These are phyloP conservation scores for Fusarium mundagurra DNA, from an alignment of 2,329 filamentous ascomycete genomes.

Conservation along the genomic window DNA sequence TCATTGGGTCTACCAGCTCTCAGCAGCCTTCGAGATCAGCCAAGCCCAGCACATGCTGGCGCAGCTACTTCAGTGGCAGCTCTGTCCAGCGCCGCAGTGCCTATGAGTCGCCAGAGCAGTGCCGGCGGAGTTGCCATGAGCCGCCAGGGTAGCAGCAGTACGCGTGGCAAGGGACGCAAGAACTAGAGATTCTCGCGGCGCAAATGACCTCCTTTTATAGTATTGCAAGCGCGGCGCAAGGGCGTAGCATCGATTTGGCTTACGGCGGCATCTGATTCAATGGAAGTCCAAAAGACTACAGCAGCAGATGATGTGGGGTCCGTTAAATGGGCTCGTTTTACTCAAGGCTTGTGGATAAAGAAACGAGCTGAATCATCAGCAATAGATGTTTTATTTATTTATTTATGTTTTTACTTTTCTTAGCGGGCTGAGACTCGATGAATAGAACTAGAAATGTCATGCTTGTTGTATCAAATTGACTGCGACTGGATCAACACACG, in stretches of 20 bases:
- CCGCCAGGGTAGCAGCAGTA: conserved; percentile 62
- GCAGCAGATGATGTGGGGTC: conserved; percentile 15
- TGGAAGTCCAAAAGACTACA: conserved; percentile 9
- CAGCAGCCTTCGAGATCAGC: conserved; percentile 56
- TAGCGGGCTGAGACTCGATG: conserved; percentile 16
- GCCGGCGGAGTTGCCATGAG: conserved; percentile 67
- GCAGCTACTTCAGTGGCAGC: conserved; percentile 39
- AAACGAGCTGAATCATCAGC: conserved; percentile 2
- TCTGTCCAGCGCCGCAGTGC: conserved; percentile 50
- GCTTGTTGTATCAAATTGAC: conserved; percentile 11
- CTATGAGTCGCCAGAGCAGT: conserved; percentile 67
- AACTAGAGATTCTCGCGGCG: conserved; percentile 34
- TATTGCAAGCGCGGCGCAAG: conserved; percentile 46
- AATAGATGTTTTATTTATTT: not conserved
- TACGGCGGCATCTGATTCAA: conserved; percentile 17
- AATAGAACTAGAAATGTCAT: conserved; percentile 38
- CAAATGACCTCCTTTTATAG: conserved; percentile 35
- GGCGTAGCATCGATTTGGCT: conserved; percentile 33
- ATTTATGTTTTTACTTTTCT: conserved; percentile 14
- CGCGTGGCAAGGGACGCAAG: conserved; percentile 58
- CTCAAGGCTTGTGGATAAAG: conserved; percentile 1
- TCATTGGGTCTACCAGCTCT: conserved; percentile 58
- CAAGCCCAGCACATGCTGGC: conserved; percentile 42
- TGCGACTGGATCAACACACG: not conserved
- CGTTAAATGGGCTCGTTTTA: conserved; percentile 9